Evolutionary conservation across 2,329 filamentous ascomycete species (phyloP).

Genomic region (Cercospora zeae-maydis): DNA sequence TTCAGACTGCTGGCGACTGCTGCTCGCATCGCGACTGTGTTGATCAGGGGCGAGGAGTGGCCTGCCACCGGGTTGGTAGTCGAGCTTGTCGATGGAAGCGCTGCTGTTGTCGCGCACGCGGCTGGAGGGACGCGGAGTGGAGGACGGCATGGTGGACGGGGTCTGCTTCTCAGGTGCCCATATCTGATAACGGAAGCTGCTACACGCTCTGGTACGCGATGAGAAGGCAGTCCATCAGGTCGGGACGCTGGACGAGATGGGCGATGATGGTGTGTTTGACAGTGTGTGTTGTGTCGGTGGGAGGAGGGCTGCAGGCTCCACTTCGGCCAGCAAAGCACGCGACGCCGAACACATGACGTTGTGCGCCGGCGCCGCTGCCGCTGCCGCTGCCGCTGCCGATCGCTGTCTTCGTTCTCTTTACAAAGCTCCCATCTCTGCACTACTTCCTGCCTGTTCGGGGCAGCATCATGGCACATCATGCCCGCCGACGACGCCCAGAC

Average conservation of each 20-base stretch:
- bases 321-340: background rate
- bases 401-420: background rate
- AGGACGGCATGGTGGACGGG: background rate
- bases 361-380: background rate
- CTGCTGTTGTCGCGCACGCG: slow-evolving; percentile 20
- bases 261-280: background rate
- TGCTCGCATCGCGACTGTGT: slow-evolving; percentile 29
- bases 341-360: slow-evolving; percentile 4
- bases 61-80: slow-evolving; percentile 43
- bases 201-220: background rate
- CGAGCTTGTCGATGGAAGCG: slow-evolving; percentile 49
- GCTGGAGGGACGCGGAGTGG: slow-evolving; percentile 21
- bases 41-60: slow-evolving; percentile 42
- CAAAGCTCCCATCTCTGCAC: slow-evolving; percentile 3
- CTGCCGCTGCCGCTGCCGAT: background rate
- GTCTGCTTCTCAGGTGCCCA: background rate
- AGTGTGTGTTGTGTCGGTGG: background rate
- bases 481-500: slow-evolving; percentile 19
- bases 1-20: slow-evolving; percentile 32
- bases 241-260: background rate
- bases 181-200: background rate
- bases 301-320: background rate
- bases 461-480: slow-evolving; percentile 29
- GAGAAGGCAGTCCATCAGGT: background rate
- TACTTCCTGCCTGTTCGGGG: slow-evolving; percentile 8